Base-by-base conservation (phyloP, 2,329 filamentous ascomycete species). In the Neonectria hederae region DNA sequence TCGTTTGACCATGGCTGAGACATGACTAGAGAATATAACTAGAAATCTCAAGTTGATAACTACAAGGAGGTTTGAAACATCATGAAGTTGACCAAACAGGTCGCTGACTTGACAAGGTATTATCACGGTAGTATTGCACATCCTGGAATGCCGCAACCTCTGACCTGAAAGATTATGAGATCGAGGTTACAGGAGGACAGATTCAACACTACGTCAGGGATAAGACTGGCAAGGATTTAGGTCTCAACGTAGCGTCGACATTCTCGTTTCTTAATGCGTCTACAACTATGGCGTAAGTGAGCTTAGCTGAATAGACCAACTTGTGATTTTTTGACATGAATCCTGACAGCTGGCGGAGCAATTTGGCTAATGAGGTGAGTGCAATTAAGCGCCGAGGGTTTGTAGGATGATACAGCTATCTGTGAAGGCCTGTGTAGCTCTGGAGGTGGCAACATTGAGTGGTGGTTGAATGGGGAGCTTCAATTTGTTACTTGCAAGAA, bases 1-100 rank as follows among this genome's bases (percentile, higher is more conserved):
- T 69, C 75, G 9, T 88, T 87, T 61, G 84, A 88, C 64, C 84
- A 88, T 69, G 75, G 76, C 17, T 88, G 84, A 80, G 79, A 85
- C 60, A 88, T 28, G 28, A 28, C 28, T 10, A 3, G 28, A 10
- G 28, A 28, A 2, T 28, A 28, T 2, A 28, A 28, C 28, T 28
- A 3, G 28, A 28, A 28, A 77, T 83, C 84, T 19, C 73, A 87
- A 17, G 83, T 83, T 8, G 87, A 90, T 69, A 89, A 90, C 77
- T 90, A 88, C 77, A 90, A 90, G 69, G 87, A 87, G 26, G 59
- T 59, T 40, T 26, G 58, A 3, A 9, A 2, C 2, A 19, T 19
- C 9, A 11, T 5, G 2, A 5, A 24, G 10, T 6, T 14, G 21
- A 42, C 3, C 4, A 6, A 48, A 28, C 7, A 26, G 26, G 13